phyloP scores from a whole-genome alignment of 2,329 filamentous ascomycete species.

The Colletotrichum cereale region DNA sequence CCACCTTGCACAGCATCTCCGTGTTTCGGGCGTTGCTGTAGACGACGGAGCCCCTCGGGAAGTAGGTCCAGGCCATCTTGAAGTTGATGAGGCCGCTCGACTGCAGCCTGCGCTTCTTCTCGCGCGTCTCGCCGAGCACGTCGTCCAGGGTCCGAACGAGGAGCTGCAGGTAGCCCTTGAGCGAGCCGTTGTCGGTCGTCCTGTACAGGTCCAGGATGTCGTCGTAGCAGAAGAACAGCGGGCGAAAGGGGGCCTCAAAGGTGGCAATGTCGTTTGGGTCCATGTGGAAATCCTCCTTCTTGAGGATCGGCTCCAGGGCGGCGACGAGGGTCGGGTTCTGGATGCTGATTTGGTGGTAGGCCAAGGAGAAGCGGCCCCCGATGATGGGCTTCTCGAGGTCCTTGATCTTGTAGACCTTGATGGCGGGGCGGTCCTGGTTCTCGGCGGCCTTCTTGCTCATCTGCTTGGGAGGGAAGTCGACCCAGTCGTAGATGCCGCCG shows the following conservation, averaged over 20 bases:
- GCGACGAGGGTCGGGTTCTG: conserved; percentile 58
- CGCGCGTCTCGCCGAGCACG: conserved; percentile 55
- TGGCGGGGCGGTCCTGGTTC: conserved; percentile 55
- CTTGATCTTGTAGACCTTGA: conserved; percentile 62
- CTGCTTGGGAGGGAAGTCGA: conserved; percentile 57
- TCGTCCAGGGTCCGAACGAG: conserved; percentile 57
- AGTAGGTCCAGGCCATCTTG: conserved; percentile 59
- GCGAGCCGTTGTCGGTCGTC: conserved; percentile 44
- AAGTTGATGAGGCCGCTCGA: conserved; percentile 55
- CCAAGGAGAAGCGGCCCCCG: conserved; percentile 53
- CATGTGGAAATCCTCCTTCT: conserved; percentile 55
- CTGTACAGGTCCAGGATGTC: conserved; percentile 53
- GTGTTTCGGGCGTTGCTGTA: conserved; percentile 55
- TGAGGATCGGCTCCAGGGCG: conserved; percentile 58
- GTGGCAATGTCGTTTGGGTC: conserved; percentile 51
- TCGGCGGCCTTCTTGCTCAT: conserved; percentile 53
- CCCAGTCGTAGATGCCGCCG: conserved; percentile 50
- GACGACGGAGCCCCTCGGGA: conserved; percentile 54
- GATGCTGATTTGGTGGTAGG: conserved; percentile 56
- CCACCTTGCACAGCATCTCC: conserved; percentile 57
- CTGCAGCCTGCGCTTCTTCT: conserved; percentile 52
- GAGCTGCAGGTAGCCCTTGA: conserved; percentile 55
- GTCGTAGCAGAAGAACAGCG: conserved; percentile 59
- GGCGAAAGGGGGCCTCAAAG: conserved; percentile 56
- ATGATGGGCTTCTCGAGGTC: conserved; percentile 56